Conservation (phyloP, 2,329 filamentous ascomycete genomes). For the Eutypa lata region DNA sequence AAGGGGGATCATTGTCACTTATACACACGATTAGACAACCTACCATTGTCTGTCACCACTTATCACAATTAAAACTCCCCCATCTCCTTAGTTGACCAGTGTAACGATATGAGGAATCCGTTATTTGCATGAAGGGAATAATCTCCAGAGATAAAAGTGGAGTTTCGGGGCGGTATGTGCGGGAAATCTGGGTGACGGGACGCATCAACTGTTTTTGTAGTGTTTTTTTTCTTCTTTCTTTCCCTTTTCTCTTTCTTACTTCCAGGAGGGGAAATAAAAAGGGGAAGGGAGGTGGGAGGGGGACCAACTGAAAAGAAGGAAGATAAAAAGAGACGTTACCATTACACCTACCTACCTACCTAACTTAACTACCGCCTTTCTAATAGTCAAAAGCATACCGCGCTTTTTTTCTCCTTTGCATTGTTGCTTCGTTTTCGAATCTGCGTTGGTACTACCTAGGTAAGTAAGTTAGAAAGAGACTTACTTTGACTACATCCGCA, state of each 20-base stretch:
- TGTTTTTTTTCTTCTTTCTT: too few species aligned
- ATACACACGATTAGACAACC: too few species aligned
- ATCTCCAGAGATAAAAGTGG: slow-evolving; percentile 11
- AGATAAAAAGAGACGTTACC: too few species aligned
- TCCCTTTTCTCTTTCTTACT: too few species aligned
- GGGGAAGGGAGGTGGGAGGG: too few species aligned
- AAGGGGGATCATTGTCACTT: background rate
- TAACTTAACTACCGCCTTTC: too few species aligned
- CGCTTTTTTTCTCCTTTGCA: too few species aligned
- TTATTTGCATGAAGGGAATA: slow-evolving; percentile 17
- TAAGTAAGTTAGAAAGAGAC: background rate
- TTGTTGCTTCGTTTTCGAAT: too few species aligned
- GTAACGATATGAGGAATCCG: slow-evolving; percentile 21
- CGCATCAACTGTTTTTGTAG: slow-evolving; percentile 3
- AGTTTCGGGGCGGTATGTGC: slow-evolving; percentile 19
- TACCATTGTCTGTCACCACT: background rate
- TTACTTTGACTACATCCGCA: too few species aligned
- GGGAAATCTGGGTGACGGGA: slow-evolving; percentile 7
- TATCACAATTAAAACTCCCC: slow-evolving; percentile 6
- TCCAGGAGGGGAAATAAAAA: too few species aligned
- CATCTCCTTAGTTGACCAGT: slow-evolving; percentile 15
- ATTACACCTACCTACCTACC: too few species aligned
- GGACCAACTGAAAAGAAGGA: background rate
- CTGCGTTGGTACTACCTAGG: background rate
- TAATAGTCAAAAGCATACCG: too few species aligned